Base-by-base conservation (phyloP, 73 alveolate genomes). In the Paramecium primaurelia region DNA sequence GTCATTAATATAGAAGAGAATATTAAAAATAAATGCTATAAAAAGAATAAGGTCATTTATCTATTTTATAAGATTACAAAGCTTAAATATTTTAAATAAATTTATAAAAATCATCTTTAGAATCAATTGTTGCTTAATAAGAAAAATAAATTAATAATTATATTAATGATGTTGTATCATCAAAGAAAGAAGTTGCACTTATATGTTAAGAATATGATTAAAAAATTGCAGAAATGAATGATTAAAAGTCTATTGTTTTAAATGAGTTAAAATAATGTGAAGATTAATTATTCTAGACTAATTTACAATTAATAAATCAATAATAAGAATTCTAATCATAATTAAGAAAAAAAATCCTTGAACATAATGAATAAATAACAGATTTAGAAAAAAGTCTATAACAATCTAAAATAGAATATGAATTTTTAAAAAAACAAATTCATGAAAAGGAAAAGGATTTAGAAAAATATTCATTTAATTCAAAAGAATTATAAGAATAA, bases 1-100 rank as follows among this genome's bases (percentile, higher is more conserved):
- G 58, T 6, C 87, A 73, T 73, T 73, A 37, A 73, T 73, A 73
- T 73, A 73, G 59, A 36, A 73, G 87, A 73, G 87, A 73, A 38
- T 73, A 16, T 38, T 37, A 73, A 44, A 73, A 37, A 20, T 18
- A 34, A 73, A 34, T 37, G 6, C 47, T 37, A 2, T 73, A 36
- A 36, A 73, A 73, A 73, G 87, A 73, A 30, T 73, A 73, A 26
- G 22, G 60, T 11, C 59, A 73, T 37, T 59, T 37, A 12, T 73
- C 40, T 11, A 37, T 36, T 37, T 9, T 73, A 11, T 38, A 34
- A 73, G 87, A 73, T 10, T 73, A 37, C 8, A 73, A 73, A 38
- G 59, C 87, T 30, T 38, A 73, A 73, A 73, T 73, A 6, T 73
- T 73, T 73, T 73, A 73, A 68, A 73, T 73, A 37, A 73, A 73